Percentiles rank a stretch among this genome's conserved stretches.
Evolutionary conservation across 108 stramenopile species (phyloP).

Genomic region (Pseudonitzschia multistriata): DNA sequence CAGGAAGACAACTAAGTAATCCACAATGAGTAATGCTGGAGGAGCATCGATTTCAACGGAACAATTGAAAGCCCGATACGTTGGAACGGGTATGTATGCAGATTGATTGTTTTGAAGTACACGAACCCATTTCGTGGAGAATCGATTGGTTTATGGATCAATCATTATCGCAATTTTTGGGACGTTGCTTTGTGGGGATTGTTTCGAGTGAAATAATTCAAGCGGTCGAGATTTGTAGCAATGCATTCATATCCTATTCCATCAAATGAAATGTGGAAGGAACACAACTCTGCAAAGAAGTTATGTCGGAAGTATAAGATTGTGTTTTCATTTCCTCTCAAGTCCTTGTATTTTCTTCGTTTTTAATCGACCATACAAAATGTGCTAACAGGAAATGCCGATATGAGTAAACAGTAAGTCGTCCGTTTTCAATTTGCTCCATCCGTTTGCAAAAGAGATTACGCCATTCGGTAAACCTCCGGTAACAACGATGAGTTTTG

Average conservation of each 20-base stretch:
- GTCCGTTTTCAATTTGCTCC: not conserved
- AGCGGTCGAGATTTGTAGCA: no score
- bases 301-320: no score
- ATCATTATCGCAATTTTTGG: not conserved
- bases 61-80: constrained; percentile 86
- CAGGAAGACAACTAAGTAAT: not conserved
- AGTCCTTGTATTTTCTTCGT: no score
- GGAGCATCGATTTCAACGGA: constrained; percentile 83
- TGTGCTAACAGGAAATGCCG: constrained; percentile 54
- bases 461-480: no score
- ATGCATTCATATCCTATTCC: no score
- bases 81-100: constrained; percentile 68
- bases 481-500: no score
- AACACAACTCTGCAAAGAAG: no score
- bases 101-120: not conserved
- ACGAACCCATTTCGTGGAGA: not conserved
- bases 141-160: not conserved
- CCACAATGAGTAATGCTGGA: constrained; percentile 79
- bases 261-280: no score
- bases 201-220: no score
- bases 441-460: not conserved
- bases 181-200: no score
- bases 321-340: no score
- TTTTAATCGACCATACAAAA: not conserved
- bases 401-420: constrained; percentile 83